Evolutionary conservation across 1,284 basidiomycete genomes (phyloP), one percentile per base, ranked within the genome.

Genomic region (Crocinoboletus sp.): DNA sequence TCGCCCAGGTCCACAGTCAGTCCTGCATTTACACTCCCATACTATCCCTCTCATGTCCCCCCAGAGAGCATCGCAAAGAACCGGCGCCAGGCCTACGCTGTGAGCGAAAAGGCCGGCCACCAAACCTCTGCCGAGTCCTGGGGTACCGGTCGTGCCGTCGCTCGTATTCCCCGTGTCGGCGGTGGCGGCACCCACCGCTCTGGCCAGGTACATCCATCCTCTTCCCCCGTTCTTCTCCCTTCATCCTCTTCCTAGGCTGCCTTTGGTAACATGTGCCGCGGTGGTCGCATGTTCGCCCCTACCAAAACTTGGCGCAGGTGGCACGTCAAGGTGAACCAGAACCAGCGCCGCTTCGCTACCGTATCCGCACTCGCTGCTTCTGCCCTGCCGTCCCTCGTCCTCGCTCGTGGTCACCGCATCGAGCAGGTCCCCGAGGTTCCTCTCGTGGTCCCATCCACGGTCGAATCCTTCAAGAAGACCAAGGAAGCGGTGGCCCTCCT

Each of bases 261-360:
- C 32, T 98, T 99, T 76, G 96, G 95, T 69, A 96, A 97, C 86
- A 96, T 97, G 94, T 96, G 93, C 78, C 89, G 94, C 72, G 94
- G 95, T 67, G 96, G 95, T 81, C 94, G 95, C 69, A 99, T 99
- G 95, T 99, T 99, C 74, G 94, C 95, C 35, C 95, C 96, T 33
- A 99, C 95, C 75, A 98, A 96, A 82, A 92, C 86, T 66, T 99
- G 95, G 95, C 88, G 96, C 74, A 95, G 88, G 71, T 99, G 96
- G 96, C 95, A 98, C 77, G 89, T 99, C 78, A 99, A 98, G 82
- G 91, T 94, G 56, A 97, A 96, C 86, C 91, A 94, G 79, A 96
- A 95, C 81, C 95, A 99, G 77, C 91, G 91, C 69, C 92, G 96
- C 59, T 99, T 93, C 72, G 96, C 96, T 49, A 87, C 92, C 55